Percentiles rank a stretch among this genome's conserved stretches.
These are phyloP conservation scores for Trichosporon faecale DNA, from an alignment of 1,284 basidiomycete genomes.

Conservation along the genomic window DNA sequence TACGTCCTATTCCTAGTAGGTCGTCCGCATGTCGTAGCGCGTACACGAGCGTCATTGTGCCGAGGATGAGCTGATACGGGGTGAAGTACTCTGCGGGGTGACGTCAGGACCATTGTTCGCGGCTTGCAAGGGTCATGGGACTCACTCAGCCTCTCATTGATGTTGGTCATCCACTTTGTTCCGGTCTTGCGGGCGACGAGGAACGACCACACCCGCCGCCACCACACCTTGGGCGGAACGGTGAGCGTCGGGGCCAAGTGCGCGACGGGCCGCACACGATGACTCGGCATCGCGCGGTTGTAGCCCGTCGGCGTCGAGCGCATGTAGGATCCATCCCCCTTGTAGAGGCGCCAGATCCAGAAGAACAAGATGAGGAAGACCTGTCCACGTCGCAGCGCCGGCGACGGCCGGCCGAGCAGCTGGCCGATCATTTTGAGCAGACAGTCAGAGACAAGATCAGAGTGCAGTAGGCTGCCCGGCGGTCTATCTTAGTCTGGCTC, in stretches of 20 bases:
- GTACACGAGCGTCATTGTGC: constrained; percentile 79
- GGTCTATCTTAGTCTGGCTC: background rate
- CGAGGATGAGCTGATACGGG: constrained; percentile 90
- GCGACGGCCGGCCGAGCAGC: constrained; percentile 70
- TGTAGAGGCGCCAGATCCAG: constrained; percentile 76
- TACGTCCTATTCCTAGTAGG: constrained; percentile 76
- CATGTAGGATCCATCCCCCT: constrained; percentile 62
- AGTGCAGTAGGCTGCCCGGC: background rate
- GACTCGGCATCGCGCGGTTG: background rate
- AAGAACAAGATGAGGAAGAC: constrained; percentile 82
- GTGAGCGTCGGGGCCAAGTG: background rate
- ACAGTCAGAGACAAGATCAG: background rate
- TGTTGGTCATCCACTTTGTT: constrained; percentile 39
- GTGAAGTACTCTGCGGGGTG: constrained; percentile 68
- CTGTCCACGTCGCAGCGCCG: constrained; percentile 71
- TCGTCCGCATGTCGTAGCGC: constrained; percentile 82
- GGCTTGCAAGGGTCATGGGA: constrained; percentile 3
- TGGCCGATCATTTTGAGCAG: constrained; percentile 70
- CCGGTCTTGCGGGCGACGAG: constrained; percentile 36
- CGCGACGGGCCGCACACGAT: background rate
- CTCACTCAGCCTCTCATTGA: constrained; percentile 49
- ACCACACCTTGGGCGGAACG: constrained; percentile 16
- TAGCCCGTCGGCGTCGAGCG: constrained; percentile 1
- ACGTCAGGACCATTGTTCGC: constrained; percentile 13
- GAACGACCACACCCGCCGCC: constrained; percentile 32